phyloP scores from a whole-genome alignment of 257 asterid genomes.

The Oldenlandia corymbosa region DNA sequence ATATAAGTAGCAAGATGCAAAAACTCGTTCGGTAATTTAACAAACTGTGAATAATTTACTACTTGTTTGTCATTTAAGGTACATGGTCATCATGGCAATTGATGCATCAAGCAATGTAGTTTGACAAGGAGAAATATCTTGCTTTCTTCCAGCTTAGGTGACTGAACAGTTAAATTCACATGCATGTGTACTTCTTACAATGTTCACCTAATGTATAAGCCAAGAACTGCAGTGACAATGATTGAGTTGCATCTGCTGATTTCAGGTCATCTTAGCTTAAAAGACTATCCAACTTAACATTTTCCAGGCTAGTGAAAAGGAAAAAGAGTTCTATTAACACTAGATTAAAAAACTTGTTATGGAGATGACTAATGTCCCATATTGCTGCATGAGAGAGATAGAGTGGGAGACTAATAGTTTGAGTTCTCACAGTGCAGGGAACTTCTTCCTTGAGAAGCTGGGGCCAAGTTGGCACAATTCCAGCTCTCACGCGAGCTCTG shows the following conservation, averaged over 20 bases:
- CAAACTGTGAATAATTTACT: not conserved
- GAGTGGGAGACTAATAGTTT: not conserved
- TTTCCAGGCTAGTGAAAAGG: not conserved
- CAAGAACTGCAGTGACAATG: not conserved
- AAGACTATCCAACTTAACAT: no score
- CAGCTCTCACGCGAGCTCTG: constrained; percentile 82
- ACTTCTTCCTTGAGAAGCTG: constrained; percentile 47
- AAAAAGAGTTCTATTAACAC: not conserved
- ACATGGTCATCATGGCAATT: no score
- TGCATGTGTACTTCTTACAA: not conserved
- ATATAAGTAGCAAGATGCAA: not conserved
- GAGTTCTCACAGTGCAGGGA: constrained; percentile 72
- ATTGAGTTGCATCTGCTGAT: no score
- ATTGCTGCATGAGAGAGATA: no score
- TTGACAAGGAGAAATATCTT: not conserved
- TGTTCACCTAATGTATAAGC: not conserved
- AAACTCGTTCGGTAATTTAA: not conserved
- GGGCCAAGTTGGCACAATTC: constrained; percentile 88
- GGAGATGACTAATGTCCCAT: not conserved
- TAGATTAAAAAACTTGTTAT: not conserved
- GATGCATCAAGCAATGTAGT: no score
- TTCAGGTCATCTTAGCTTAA: no score
- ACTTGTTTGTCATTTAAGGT: no score
- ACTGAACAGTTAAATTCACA: not conserved
- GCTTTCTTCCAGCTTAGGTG: not conserved